phyloP scores from a whole-genome alignment of 2,329 filamentous ascomycete genomes.

The Apiospora sp. region DNA sequence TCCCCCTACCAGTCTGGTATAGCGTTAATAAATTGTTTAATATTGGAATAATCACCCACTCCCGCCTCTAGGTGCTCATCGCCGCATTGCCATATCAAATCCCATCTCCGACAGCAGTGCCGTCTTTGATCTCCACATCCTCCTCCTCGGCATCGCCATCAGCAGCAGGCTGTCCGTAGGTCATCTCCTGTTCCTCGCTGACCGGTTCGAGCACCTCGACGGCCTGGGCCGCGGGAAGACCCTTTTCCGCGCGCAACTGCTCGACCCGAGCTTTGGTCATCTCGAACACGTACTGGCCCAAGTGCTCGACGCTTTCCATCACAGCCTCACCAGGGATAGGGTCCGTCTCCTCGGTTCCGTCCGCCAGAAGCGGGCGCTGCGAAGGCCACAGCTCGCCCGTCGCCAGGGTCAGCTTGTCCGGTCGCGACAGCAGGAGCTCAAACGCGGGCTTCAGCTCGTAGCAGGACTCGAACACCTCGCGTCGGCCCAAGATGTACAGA shows the following conservation, averaged over 20 bases:
- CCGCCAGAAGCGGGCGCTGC: slow-evolving; percentile 50
- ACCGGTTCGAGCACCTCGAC: slow-evolving; percentile 36
- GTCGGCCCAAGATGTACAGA: slow-evolving; percentile 89
- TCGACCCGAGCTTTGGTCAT: slow-evolving; percentile 77
- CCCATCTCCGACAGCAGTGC: neutral
- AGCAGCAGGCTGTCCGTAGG: slow-evolving; percentile 28
- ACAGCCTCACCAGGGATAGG: slow-evolving; percentile 65
- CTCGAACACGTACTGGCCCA: slow-evolving; percentile 95
- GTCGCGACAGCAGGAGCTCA: slow-evolving; percentile 76
- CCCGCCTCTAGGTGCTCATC: neutral
- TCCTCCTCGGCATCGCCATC: neutral
- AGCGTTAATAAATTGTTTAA: neutral
- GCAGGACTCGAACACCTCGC: slow-evolving; percentile 87
- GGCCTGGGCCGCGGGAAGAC: slow-evolving; percentile 37
- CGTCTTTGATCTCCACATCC: slow-evolving; percentile 3
- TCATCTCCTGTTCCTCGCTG: slow-evolving; percentile 44
- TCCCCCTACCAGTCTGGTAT: neutral
- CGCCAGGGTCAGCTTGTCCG: slow-evolving; percentile 81
- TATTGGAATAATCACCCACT: neutral
- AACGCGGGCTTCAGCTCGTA: slow-evolving; percentile 90
- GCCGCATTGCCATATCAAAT: neutral
- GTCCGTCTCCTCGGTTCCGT: slow-evolving; percentile 50
- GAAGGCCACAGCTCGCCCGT: slow-evolving; percentile 89
- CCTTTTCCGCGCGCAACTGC: slow-evolving; percentile 54
- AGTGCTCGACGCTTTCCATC: slow-evolving; percentile 92